Evolutionary conservation across 345 rosid genomes (phyloP), one percentile per base, ranked within the genome.

Genomic region (Citrus inodora): DNA sequence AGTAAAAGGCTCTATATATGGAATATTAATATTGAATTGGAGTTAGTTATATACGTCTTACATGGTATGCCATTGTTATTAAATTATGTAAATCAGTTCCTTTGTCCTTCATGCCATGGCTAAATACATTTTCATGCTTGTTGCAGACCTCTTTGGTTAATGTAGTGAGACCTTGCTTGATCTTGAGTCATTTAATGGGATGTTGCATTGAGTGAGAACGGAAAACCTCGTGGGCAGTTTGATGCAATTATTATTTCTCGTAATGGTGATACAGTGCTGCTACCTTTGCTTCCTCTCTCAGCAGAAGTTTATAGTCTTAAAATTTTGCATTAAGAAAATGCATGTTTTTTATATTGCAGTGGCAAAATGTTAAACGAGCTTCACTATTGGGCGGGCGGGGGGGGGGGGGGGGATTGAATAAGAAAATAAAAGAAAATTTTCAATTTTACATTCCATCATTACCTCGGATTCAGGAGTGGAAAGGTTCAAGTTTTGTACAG

Each of bases 101-200:
- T 30, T 63, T 71, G 40, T 38, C 65, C 65, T 63, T 24, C 78
- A 38, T 46, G 40, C 56, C 59, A 35, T n/a, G 37, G 55, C 75
- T 71, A 68, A 79, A 32, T 70, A 33, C 6, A 72, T 55, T 74
- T 85, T 69, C 48, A 74, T 80, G 32, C 74, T 65, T 85, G 40
- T 24, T 83, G 87, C 87, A 92, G 99, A 91, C 87, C 79, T 74
- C 77, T 76, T 58, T 86, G 89, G 92, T 89, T 58, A 79, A 87
- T 84, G 87, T 91, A 80, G 93, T 84, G 76, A 92, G 98, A 79
- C 99, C 98, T 86, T 92, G 94, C 88, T 95, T 98, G 96, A 90
- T 85, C 80, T 93, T 2, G 99, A 93, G 74, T 90, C 97, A 6
- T 89, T 87, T 60, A 92, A 92, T 81, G 96, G 98, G 71, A 89